These are phyloP conservation scores for Westerdykella ornata DNA, from an alignment of 2,329 filamentous ascomycete genomes.

Conservation along the genomic window DNA sequence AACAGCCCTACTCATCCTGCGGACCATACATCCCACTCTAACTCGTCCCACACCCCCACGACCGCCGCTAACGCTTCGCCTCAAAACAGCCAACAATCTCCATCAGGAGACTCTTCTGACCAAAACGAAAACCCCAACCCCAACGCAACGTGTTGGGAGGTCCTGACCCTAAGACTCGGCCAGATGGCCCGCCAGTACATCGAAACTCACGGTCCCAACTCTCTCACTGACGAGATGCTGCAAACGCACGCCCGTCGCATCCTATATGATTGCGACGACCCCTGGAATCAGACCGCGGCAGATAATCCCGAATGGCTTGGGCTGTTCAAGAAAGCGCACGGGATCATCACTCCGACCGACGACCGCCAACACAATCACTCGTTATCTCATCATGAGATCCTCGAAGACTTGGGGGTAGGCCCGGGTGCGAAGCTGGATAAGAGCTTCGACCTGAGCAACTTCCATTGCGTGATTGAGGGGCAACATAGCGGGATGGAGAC, in stretches of 20 bases:
- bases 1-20: conserved; percentile 10
- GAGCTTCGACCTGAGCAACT: conserved; percentile 28
- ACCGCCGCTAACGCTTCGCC: conserved; percentile 5
- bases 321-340: conserved; percentile 45
- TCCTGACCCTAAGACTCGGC: conserved; percentile 43
- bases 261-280: conserved; percentile 45
- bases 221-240: conserved; percentile 45
- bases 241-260: conserved; percentile 44
- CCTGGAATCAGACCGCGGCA: conserved; percentile 42
- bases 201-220: conserved; percentile 29
- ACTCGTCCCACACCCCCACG: conserved; percentile 14
- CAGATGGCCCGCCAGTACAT: conserved; percentile 40
- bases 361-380: background rate
- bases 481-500: conserved; percentile 6
- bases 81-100: background rate
- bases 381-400: conserved; percentile 19
- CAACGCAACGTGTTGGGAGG: conserved; percentile 45
- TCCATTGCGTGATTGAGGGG: conserved; percentile 10
- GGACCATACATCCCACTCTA: conserved; percentile 4
- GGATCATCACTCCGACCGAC: conserved; percentile 5
- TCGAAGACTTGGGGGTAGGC: conserved; percentile 31
- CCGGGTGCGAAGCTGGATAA: conserved; percentile 17
- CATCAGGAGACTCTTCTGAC: background rate
- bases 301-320: conserved; percentile 43
- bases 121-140: conserved; percentile 9